Evolutionary conservation across 2,329 filamentous ascomycete species (phyloP).

Genomic region (Pseudonectria buxi): DNA sequence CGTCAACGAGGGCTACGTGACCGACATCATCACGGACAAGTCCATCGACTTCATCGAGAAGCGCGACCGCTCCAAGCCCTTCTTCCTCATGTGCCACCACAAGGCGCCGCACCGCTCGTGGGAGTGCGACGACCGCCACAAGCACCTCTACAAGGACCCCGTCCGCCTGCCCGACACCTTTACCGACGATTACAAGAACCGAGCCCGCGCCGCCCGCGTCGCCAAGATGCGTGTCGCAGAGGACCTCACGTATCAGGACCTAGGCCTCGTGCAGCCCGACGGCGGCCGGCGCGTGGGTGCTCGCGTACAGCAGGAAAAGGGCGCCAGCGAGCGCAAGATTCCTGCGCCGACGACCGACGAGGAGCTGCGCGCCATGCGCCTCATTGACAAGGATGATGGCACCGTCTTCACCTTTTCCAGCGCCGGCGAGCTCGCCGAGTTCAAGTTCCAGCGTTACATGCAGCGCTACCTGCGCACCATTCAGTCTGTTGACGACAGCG

Average conservation of each 20-base stretch:
- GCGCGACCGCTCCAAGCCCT: slow-evolving; percentile 32
- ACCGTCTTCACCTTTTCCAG: slow-evolving; percentile 39
- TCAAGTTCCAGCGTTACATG: slow-evolving; percentile 53
- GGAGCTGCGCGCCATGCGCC: slow-evolving; percentile 11
- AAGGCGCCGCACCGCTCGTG: slow-evolving; percentile 48
- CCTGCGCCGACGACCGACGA: slow-evolving; percentile 11
- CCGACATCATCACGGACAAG: slow-evolving; percentile 47
- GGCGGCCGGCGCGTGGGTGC: slow-evolving; percentile 36
- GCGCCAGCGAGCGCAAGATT: slow-evolving; percentile 21
- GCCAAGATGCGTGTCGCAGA: slow-evolving; percentile 47
- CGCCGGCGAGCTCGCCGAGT: slow-evolving; percentile 37
- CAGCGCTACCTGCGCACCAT: slow-evolving; percentile 48
- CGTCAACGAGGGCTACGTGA: slow-evolving; percentile 37
- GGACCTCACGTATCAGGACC: slow-evolving; percentile 45
- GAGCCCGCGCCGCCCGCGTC: slow-evolving; percentile 39
- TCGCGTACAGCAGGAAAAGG: slow-evolving; percentile 21
- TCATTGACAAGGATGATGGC: slow-evolving; percentile 41
- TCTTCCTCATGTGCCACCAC: slow-evolving; percentile 52
- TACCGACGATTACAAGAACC: slow-evolving; percentile 47
- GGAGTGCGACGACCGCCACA: slow-evolving; percentile 44
- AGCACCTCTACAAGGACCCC: slow-evolving; percentile 39
- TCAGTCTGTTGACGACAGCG: slow-evolving; percentile 45
- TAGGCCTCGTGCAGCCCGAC: slow-evolving; percentile 45
- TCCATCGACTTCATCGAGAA: slow-evolving; percentile 34
- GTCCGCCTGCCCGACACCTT: slow-evolving; percentile 44